These are phyloP conservation scores for Botryotinia convoluta DNA, from an alignment of 2,329 filamentous ascomycete species.

Conservation along the genomic window DNA sequence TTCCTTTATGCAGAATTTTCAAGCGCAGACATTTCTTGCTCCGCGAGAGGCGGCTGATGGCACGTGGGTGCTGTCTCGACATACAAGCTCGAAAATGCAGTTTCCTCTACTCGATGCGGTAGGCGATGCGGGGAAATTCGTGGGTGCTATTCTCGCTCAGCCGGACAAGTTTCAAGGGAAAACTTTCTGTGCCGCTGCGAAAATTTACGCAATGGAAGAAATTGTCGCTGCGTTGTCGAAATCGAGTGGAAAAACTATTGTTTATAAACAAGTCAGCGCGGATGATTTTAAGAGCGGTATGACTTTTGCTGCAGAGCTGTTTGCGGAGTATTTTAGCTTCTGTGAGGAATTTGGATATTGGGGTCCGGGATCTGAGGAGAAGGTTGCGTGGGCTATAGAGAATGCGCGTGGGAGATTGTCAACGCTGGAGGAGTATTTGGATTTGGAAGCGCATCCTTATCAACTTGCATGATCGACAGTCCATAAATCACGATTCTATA, in stretches of 20 bases:
- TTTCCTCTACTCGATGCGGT: not conserved
- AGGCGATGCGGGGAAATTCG: not conserved
- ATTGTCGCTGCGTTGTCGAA: not conserved
- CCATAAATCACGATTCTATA: no score
- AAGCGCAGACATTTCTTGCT: not conserved
- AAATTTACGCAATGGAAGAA: not conserved
- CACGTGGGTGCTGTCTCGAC: not conserved
- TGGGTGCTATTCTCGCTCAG: not conserved
- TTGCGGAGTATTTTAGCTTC: not conserved
- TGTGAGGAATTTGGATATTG: not conserved
- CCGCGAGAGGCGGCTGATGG: not conserved
- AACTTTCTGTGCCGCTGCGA: not conserved
- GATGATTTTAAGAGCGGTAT: not conserved
- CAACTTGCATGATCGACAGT: not conserved
- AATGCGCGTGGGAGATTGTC: not conserved
- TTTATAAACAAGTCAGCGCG: not conserved
- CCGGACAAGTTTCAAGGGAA: not conserved
- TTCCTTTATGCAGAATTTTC: conserved; percentile 42
- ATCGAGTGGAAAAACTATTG: not conserved
- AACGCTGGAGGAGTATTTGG: not conserved
- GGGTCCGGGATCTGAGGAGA: not conserved
- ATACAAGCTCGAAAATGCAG: not conserved
- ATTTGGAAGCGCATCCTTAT: not conserved
- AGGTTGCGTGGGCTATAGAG: not conserved
- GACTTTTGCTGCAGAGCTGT: not conserved